Conservation (phyloP, 2,329 filamentous ascomycete species). For the Diaporthe velutina region DNA sequence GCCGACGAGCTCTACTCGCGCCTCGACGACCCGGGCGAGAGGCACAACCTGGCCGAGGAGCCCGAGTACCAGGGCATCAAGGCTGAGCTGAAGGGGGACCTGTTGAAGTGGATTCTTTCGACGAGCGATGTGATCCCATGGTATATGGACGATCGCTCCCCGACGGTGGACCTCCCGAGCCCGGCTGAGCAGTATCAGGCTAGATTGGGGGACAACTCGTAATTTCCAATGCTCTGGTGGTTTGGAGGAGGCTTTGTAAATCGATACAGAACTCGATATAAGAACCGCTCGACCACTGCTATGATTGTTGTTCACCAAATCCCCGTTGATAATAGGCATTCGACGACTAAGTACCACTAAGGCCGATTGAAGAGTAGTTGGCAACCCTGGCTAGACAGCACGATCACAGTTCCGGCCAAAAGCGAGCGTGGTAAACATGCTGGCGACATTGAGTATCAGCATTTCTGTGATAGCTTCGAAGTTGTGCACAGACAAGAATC, state of each 20-base stretch:
- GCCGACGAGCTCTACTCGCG: slow-evolving; percentile 58
- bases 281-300: not conserved
- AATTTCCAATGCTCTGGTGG: not conserved
- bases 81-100: slow-evolving; percentile 47
- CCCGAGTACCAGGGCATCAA: slow-evolving; percentile 43
- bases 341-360: too few relatives aligned
- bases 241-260: not conserved
- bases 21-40: slow-evolving; percentile 52
- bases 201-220: not conserved
- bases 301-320: too few relatives aligned
- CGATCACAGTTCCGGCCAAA: too few relatives aligned
- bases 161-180: not conserved
- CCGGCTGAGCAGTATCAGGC: slow-evolving; percentile 1
- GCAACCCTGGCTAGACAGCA: too few relatives aligned
- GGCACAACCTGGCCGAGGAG: slow-evolving; percentile 53
- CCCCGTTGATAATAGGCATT: not conserved
- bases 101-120: slow-evolving; percentile 54
- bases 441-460: not conserved
- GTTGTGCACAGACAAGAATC: not conserved
- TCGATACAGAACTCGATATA: not conserved
- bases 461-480: not conserved
- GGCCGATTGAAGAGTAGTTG: not conserved
- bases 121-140: slow-evolving; percentile 53
- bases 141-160: slow-evolving; percentile 24
- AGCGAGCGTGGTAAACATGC: too few relatives aligned